Base-by-base conservation (phyloP, 2,329 filamentous ascomycete genomes). In the Penicillium palitans region DNA sequence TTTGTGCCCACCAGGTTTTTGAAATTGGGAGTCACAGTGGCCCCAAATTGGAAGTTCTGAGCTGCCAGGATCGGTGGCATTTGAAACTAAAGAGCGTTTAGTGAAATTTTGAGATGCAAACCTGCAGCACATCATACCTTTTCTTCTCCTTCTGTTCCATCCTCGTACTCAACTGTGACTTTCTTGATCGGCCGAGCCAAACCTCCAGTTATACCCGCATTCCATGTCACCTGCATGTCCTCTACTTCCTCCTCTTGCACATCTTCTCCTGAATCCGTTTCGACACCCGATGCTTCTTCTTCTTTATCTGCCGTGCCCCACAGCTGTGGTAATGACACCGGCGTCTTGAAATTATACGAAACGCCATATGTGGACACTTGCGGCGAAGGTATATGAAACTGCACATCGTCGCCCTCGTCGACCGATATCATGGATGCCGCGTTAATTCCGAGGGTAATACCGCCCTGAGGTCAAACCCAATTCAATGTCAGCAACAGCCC, bases 271-370 rank as follows among this genome's bases (percentile, higher is more conserved):
- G 40, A 35, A 9, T 60, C 42, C 2, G 64, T 59, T 31, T 67
- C 60, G 7, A 64, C 65, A 7, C 65, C 61, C 12, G 61, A 55
- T 0, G 55, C 52, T 12, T 61, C 57, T 8, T 63, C 59, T 0
- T 67, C 63, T 27, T 67, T 64, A 35, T 69, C 65, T 5, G 55
- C 31, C 21, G 63, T 52, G 8, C 62, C 60, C 27, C 67, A 52
- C 46, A 70, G 52, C 40, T 61, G 57, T 24, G 68, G 63, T 1
- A 71, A 61, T 42, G 69, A 67, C 44, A 78, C 59, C 5, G 75
- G 74, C 17, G 71, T 64, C 35, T 69, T 71, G 56, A 76, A 77
- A 40, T 60, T 67, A 57, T 72, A 76, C 45, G 66, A 68, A 33
- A 75, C 50, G n/a, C 64, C 68, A 57, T 70, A 71, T 3, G 66